These are phyloP conservation scores for Sarocladium strictum DNA, from an alignment of 2,329 filamentous ascomycete species.

Conservation along the genomic window DNA sequence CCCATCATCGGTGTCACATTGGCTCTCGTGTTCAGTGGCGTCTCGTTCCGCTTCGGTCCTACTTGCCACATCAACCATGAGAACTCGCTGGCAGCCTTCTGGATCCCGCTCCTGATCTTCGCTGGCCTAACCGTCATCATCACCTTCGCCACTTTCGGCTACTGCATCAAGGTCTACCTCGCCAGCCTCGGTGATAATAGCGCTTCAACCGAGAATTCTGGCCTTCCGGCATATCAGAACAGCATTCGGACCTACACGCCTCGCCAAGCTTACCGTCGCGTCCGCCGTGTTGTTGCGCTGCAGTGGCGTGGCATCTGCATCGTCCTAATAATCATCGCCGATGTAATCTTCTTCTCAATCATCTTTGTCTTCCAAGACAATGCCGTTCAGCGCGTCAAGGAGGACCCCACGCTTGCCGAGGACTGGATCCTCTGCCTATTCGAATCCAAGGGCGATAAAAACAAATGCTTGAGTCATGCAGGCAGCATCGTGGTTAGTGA, in stretches of 20 bases:
- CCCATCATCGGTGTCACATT: slow-evolving; percentile 69
- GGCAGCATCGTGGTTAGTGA: slow-evolving; percentile 63
- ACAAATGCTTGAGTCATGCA: slow-evolving; percentile 58
- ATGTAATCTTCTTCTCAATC: slow-evolving; percentile 90
- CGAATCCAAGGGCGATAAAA: slow-evolving; percentile 48
- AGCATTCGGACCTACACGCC: slow-evolving; percentile 65
- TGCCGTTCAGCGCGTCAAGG: slow-evolving; percentile 53
- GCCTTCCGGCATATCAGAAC: slow-evolving; percentile 62
- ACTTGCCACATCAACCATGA: slow-evolving; percentile 93
- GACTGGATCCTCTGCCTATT: slow-evolving; percentile 71
- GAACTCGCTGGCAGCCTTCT: slow-evolving; percentile 77
- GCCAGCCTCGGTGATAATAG: slow-evolving; percentile 71
- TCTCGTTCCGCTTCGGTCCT: slow-evolving; percentile 87
- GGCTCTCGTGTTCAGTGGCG: slow-evolving; percentile 78
- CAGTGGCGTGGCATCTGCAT: slow-evolving; percentile 94
- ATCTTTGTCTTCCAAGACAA: slow-evolving; percentile 86
- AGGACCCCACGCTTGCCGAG: slow-evolving; percentile 45
- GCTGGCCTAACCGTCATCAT: slow-evolving; percentile 69
- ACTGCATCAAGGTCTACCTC: slow-evolving; percentile 94
- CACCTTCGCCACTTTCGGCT: slow-evolving; percentile 79
- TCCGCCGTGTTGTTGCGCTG: slow-evolving; percentile 79
- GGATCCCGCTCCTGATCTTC: slow-evolving; percentile 81
- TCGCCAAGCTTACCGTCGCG: slow-evolving; percentile 78
- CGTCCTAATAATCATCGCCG: slow-evolving; percentile 80
- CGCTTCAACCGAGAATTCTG: slow-evolving; percentile 64